Base-by-base conservation (phyloP, 768 basidiomycete species). In the Psilocybe sp. region DNA sequence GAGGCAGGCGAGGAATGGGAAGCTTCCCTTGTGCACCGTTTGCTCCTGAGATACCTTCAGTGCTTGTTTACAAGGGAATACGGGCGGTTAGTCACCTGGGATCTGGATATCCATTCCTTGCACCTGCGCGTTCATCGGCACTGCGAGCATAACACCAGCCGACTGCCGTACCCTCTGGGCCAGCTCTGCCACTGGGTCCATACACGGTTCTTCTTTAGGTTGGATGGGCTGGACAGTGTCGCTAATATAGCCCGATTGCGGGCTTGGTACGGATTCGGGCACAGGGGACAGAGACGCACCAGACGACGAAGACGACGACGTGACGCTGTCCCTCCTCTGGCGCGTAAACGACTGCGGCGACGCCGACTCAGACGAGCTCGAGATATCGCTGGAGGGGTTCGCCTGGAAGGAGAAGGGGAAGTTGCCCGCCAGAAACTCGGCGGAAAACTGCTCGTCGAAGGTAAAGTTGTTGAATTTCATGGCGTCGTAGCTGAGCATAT, bases 111-210 rank as follows among this genome's bases (percentile, higher is more conserved):
- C 60, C 15, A 61, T 64, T 8, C 60, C 61, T 37, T 71, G 64
- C 1, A 70, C 54, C 18, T 71, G 69, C 33, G 70, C 59, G 51
- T 59, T 61, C 65, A 73, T 72, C 28, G 72, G 77, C 19, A 74
- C 75, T 3, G 74, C 78, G 37, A 79, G 65, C 72, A 78, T 72
- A 7, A 87, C 75, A 13, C 84, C 84, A 0, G 85, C 69, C 61
- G 75, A 68, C 64, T 84, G 67, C 18, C 78, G 72, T 13, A 79
- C 80, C 1, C 73, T 64, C 19, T 74, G 72, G 4, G 78, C 79
- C 1, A 81, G 62, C 50, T 77, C 75, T 6, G 69, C 67, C 1
- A 70, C 69, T 1, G 69, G 66, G 36, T 72, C 66, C 0, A 59
- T 60, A 16, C 47, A 58, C 2, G 52, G 55, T 53, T 52, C 60